Base-by-base conservation (phyloP, 208 protist genomes). In the Trypanosoma cruzi region DNA sequence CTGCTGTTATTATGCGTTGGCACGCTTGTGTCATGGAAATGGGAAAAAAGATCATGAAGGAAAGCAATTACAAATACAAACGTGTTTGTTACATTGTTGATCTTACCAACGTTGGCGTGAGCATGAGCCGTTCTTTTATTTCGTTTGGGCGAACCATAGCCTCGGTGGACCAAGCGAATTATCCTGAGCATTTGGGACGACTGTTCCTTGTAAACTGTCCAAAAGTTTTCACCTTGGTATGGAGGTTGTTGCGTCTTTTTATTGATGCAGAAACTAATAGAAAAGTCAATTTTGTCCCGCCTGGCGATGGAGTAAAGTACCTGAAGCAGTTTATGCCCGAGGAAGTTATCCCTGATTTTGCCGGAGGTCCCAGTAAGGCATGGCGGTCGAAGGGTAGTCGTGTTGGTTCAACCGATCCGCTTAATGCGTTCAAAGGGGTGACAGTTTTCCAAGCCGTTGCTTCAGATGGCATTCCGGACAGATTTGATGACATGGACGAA, bases 201-300 rank as follows among this genome's bases (percentile, higher is more conserved):
- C 71, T 85, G 26, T 89, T 95, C 44, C 84, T 95, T 60, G 83
- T 95, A 46, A 95, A 93, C 79, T 89, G 83, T 77, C 83, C 86
- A 2, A 65, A 62, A 32, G 86, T 95, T 55, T 92, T 93, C 65
- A 77, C 79, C 54, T 64, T 85, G 32, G 78, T 81, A 16, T 95
- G 89, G 87, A 91, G 87, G 63, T 62, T 95, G 53, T 64, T 93
- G 28, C 87, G 88, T 71, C 71, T 92, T 55, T 95, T 95, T 68
- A 80, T 95, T 32, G 84, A 95, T 66, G 80, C 85, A n/a, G 81
- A 84, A 61, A 95, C 89, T 4, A 90, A 88, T 68, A 85, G 87
- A 65, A 94, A 96, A 73, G 88, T 93, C 40, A 75, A 73, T 62
- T 86, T 94, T 60, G 68, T 84, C 49, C 63, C 81, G 1, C 80